phyloP scores from a whole-genome alignment of 2,329 filamentous ascomycete genomes.

The Escovopsis sp. region DNA sequence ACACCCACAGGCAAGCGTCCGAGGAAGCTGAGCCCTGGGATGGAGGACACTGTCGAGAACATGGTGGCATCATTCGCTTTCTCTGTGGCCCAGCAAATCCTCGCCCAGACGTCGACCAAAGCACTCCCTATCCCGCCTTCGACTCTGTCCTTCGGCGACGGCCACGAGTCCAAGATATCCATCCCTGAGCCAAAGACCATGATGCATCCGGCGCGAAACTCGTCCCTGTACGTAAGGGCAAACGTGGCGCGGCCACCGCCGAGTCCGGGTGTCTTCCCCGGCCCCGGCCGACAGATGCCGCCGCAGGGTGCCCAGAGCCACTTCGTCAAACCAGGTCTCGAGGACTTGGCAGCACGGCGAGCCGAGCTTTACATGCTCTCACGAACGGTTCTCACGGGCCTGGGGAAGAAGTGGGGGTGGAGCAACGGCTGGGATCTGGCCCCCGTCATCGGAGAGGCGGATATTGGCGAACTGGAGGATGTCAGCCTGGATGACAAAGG shows the following conservation, averaged over 20 bases:
- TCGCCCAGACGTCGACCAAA: slow-evolving; percentile 59
- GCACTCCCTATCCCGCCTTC: slow-evolving; percentile 52
- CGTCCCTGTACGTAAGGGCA: slow-evolving; percentile 37
- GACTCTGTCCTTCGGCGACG: slow-evolving; percentile 30
- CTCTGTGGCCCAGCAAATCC: slow-evolving; percentile 58
- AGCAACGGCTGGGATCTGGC: slow-evolving; percentile 58
- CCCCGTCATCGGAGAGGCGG: slow-evolving; percentile 31
- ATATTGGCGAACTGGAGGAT: slow-evolving; percentile 38
- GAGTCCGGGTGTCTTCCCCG: slow-evolving; percentile 41
- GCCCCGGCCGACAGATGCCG: slow-evolving; percentile 26
- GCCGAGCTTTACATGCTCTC: slow-evolving; percentile 73
- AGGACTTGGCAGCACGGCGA: slow-evolving; percentile 68
- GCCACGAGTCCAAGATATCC: slow-evolving; percentile 44
- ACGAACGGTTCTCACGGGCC: slow-evolving; percentile 60
- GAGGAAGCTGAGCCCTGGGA: slow-evolving; percentile 18
- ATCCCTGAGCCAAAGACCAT: slow-evolving; percentile 57
- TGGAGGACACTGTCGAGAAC: slow-evolving; percentile 50
- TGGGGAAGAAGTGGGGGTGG: slow-evolving; percentile 63
- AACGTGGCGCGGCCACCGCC: slow-evolving; percentile 20
- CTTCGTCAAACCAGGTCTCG: slow-evolving; percentile 50
- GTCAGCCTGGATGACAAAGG: slow-evolving; percentile 36
- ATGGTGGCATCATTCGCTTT: slow-evolving; percentile 68
- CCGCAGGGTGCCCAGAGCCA: slow-evolving; percentile 23
- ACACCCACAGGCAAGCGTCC: slow-evolving; percentile 13
- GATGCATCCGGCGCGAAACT: slow-evolving; percentile 51